Base-by-base conservation (phyloP, 208 protist genomes). In the Trypanosoma avium region DNA sequence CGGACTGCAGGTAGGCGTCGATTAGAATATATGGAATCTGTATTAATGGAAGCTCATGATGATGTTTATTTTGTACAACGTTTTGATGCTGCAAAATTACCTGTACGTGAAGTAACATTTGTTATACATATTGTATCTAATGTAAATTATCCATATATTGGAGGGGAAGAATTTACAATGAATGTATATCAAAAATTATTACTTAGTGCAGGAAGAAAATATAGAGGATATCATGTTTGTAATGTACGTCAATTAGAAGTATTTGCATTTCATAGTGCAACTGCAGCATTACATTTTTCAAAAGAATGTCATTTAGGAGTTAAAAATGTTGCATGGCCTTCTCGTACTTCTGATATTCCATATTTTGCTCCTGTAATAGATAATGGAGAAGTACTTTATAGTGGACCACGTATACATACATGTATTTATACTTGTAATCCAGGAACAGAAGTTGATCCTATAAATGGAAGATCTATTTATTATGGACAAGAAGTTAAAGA, bases 11-110 rank as follows among this genome's bases (percentile, higher is more conserved):
- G 90, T 6, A 68, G 69, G n/a, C 67, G 72, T 27, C 79, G 86
- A 26, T 72, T 95, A 10, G 90, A 95, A 62, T 57, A 52, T 2
- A 76, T 82, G 38, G 86, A 95, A 58, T 78, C 63, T 0, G 74
- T 77, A 30, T 64, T 93, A 32, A 91, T 95, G 84, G 90, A 89
- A 42, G 68, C 83, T 1, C 84, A 95, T 75, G 90, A 95, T 55
- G 90, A 95, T 62, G 19, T 87, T 2, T 92, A 91, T 54, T 79
- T 84, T 62, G 70, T 82, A 3, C 86, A 85, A 49, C 77, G 90
- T 29, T 91, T 82, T 59, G 90, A 95, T 26, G 82, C 84, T 0
- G 35, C 67, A 22, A 74, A 74, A 35, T 55, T 86, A 10, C 90
- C 90, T 13, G 71, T 85, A 48, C 86, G 84, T 22, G 79, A 90